These are phyloP conservation scores for Aureobasidium zeae DNA, from an alignment of 2,329 filamentous ascomycete species.

Conservation along the genomic window DNA sequence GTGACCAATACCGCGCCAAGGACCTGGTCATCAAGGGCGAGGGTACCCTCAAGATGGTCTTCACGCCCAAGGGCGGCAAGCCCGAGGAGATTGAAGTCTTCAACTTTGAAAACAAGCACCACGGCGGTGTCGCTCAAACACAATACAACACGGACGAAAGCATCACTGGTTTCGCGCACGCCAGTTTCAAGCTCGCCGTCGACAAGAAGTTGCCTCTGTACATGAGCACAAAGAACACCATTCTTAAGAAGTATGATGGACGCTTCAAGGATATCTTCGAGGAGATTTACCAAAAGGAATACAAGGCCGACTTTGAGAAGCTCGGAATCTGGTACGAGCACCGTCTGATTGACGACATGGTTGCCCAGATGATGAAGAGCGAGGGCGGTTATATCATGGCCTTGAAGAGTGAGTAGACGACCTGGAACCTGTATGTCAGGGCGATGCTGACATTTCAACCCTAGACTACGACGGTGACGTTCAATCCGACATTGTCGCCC, in stretches of 20 bases:
- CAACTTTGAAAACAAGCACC: slow-evolving; percentile 65
- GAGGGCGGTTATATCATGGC: slow-evolving; percentile 94
- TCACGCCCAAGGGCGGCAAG: slow-evolving; percentile 71
- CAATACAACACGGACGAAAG: slow-evolving; percentile 98
- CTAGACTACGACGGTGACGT: slow-evolving; percentile 97
- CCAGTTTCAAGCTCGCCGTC: slow-evolving; percentile 91
- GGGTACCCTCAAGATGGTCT: slow-evolving; percentile 90
- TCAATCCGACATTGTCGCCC: slow-evolving; percentile 95
- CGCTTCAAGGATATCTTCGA: slow-evolving; percentile 99
- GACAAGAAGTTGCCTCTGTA: slow-evolving; percentile 85
- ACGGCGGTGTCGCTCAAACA: slow-evolving; percentile 78
- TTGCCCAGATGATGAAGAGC: slow-evolving; percentile 99
- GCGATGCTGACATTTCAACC: slow-evolving; percentile 19
- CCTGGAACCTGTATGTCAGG: not conserved
- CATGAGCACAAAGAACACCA: slow-evolving; percentile 99
- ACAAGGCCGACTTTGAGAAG: slow-evolving; percentile 80
- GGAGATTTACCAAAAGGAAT: slow-evolving; percentile 81
- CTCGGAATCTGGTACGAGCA: slow-evolving; percentile 99
- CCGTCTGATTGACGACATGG: slow-evolving; percentile 98
- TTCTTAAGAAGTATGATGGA: slow-evolving; percentile 97
- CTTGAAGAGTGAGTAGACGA: slow-evolving; percentile 70
- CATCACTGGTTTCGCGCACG: slow-evolving; percentile 89
- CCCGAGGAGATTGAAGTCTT: slow-evolving; percentile 82
- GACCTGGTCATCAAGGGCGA: slow-evolving; percentile 74
- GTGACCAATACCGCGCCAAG: slow-evolving; percentile 97